Percentiles rank a stretch among this genome's conserved stretches.
phyloP scores from a whole-genome alignment of 371 early-diverging fungal species.

The Mucor ambiguus region DNA sequence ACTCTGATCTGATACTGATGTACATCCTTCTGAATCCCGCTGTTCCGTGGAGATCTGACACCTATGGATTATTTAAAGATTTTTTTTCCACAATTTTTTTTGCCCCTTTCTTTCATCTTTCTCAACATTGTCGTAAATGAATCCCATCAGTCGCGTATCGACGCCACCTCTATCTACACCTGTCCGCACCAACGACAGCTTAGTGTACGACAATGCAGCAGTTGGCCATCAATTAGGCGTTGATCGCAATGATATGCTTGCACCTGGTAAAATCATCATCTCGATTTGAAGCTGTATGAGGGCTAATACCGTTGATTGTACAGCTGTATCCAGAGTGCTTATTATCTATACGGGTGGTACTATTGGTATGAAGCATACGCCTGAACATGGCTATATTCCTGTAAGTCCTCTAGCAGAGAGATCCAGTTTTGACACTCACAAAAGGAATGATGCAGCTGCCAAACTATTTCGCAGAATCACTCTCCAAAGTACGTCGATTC shows the following conservation, averaged over 20 bases:
- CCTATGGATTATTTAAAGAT: neutral
- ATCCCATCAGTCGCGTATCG: neutral
- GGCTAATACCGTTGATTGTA: neutral
- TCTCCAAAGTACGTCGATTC: constrained; percentile 81
- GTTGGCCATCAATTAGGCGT: constrained; percentile 48
- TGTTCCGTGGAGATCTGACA: neutral
- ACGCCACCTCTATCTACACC: constrained; percentile 6
- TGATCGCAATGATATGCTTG: constrained; percentile 55
- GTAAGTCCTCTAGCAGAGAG: constrained; percentile 33
- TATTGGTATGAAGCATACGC: constrained; percentile 91
- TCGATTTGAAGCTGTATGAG: neutral
- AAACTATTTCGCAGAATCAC: constrained; percentile 76
- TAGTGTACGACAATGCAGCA: constrained; percentile 48
- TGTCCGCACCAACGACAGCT: neutral
- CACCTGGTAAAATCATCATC: constrained; percentile 38
- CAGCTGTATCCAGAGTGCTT: constrained; percentile 82
- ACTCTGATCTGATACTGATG: too few species aligned
- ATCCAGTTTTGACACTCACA: neutral
- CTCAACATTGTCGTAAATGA: neutral
- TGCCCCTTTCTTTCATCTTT: neutral
- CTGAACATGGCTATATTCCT: constrained; percentile 77
- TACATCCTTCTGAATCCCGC: neutral
- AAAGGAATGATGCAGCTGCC: constrained; percentile 37
- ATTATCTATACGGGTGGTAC: constrained; percentile 96
- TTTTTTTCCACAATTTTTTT: neutral